phyloP scores from a whole-genome alignment of 2,329 filamentous ascomycete species.

The Fusarium cyanostomum region DNA sequence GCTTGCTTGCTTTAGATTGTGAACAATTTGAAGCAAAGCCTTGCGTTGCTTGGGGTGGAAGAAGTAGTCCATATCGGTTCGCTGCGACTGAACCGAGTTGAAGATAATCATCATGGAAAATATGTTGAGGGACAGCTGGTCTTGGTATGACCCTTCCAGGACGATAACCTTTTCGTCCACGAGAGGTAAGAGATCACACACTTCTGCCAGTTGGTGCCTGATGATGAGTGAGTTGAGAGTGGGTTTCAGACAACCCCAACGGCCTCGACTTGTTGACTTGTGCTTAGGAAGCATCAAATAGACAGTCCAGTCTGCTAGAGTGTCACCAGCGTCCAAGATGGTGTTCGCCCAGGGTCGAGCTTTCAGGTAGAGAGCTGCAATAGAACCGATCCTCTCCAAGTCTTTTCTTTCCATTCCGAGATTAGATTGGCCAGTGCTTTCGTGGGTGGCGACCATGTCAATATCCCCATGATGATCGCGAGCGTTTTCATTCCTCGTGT shows the following conservation, averaged over 20 bases:
- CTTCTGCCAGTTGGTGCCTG: constrained; percentile 78
- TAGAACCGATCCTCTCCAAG: constrained; percentile 71
- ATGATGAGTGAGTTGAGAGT: constrained; percentile 84
- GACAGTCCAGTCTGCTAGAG: constrained; percentile 72
- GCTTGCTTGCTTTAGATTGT: constrained; percentile 82
- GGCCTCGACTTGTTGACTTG: constrained; percentile 61
- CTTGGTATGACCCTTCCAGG: constrained; percentile 84
- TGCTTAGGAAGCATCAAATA: constrained; percentile 73
- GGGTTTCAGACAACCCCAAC: constrained; percentile 69
- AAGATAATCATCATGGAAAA: constrained; percentile 86
- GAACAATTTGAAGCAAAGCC: constrained; percentile 73
- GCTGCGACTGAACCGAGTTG: constrained; percentile 88
- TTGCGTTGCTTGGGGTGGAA: constrained; percentile 81
- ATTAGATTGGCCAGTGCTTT: constrained; percentile 46
- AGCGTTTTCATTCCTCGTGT: background rate
- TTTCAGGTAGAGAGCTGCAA: constrained; percentile 76
- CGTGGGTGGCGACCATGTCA: background rate
- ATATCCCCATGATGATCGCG: background rate
- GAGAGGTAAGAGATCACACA: constrained; percentile 74
- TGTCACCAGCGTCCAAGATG: constrained; percentile 61
- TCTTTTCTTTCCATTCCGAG: constrained; percentile 67
- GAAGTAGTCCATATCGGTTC: constrained; percentile 85
- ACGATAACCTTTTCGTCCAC: constrained; percentile 77
- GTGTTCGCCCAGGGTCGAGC: constrained; percentile 81
- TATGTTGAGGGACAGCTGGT: constrained; percentile 83